Base-by-base conservation (phyloP, 495 filamentous ascomycete species). In the Penicillium fimorum region DNA sequence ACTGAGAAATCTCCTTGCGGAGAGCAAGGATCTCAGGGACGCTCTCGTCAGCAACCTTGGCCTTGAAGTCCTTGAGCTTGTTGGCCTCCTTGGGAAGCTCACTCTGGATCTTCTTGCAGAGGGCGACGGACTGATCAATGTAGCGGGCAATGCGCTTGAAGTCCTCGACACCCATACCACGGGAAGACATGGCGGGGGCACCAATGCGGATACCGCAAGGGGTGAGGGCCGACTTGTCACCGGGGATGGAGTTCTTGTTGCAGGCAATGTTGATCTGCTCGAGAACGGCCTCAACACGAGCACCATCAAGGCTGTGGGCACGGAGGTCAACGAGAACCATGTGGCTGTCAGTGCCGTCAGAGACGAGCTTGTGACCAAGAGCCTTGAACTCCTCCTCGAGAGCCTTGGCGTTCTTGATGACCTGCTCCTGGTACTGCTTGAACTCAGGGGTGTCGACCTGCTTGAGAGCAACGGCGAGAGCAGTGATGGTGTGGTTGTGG, bases 401-500 rank as follows among this genome's bases (percentile, higher is more conserved):
- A 13, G 90, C 85, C 79, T 96, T 96, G 60, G 92, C 93, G 72
- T 97, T 97, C 72, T 85, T 82, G 45, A 96, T 82, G 29, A 97
- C 92, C 75, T 91, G 87, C 73, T 92, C 74, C 74, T 99, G 95
- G 80, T 99, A 99, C 63, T 85, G 82, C 78, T 91, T 94, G 85
- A 97, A 99, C 73, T 96, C 94, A 35, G 90, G 88, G 52, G 87
- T 89, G 59, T 84, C 86, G 48, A 90, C 93, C 80, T 99, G 95
- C 81, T 96, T 94, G 59, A 99, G 83, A 45, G 95, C 95, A 62
- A 97, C 95, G 29, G 95, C 90, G 51, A 99, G 83, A 61, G 95
- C 95, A 38, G 95, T 99, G 77, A 99, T 99, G 74, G 95, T 99
- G 84, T 99, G 95, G 82, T 99, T 99, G 81, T 99, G 95, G 27